phyloP scores from a whole-genome alignment of 495 filamentous ascomycete genomes.

The Aspergillus olivimuriae region DNA sequence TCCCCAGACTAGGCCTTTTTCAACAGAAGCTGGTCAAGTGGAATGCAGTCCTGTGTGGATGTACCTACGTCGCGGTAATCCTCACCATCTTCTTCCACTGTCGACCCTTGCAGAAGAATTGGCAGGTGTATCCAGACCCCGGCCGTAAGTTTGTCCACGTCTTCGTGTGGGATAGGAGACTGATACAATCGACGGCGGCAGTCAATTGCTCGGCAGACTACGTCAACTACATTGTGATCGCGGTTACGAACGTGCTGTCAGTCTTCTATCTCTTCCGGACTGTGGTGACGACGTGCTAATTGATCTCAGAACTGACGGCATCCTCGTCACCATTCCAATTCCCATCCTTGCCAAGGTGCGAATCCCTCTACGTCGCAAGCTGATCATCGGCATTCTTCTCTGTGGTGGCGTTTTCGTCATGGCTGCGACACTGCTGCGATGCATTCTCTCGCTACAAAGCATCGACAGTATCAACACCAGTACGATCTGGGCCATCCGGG shows the following conservation, averaged over 20 bases:
- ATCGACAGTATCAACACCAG: slow-evolving; percentile 16
- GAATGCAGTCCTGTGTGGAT: slow-evolving; percentile 24
- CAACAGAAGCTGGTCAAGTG: slow-evolving; percentile 18
- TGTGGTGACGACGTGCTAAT: slow-evolving; percentile 1
- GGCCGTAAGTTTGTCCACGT: slow-evolving; percentile 15
- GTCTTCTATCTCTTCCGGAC: no score
- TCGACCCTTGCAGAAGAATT: slow-evolving; percentile 34
- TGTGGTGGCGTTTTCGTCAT: slow-evolving; percentile 20
- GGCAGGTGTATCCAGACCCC: slow-evolving; percentile 44
- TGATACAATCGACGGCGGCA: no score
- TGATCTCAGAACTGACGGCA: no score
- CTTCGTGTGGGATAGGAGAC: no score
- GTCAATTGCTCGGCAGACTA: slow-evolving; percentile 12
- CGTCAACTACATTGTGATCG: slow-evolving; percentile 17
- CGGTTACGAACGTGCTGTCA: slow-evolving; percentile 12
- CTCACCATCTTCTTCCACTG: slow-evolving; percentile 40
- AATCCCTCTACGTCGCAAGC: no score
- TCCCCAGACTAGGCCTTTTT: slow-evolving; percentile 11
- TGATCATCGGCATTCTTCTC: slow-evolving; percentile 15
- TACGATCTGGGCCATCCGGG: slow-evolving; percentile 21
- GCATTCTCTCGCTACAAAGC: slow-evolving; percentile 14
- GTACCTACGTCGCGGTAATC: slow-evolving; percentile 39
- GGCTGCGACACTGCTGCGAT: slow-evolving; percentile 16
- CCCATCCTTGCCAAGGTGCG: no score
- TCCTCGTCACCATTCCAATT: neutral